These are phyloP conservation scores for Penicillium sp. DNA, from an alignment of 2,329 filamentous ascomycete species.

Conservation along the genomic window DNA sequence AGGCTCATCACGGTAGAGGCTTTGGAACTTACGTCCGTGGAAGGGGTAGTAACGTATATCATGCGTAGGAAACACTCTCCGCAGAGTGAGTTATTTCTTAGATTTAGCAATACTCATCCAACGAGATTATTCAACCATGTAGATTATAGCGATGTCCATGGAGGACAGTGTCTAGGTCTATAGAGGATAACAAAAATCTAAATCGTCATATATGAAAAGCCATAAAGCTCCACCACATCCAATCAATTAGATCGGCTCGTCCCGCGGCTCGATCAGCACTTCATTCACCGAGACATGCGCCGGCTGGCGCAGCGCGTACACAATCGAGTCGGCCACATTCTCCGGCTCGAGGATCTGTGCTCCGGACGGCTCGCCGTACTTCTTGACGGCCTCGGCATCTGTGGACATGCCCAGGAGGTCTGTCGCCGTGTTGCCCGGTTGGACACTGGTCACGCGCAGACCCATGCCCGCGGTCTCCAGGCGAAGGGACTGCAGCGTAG, in stretches of 20 bases:
- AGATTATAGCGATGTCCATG: no score
- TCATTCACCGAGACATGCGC: conserved; percentile 71
- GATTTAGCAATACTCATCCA: no score
- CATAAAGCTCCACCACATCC: no score
- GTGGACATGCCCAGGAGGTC: conserved; percentile 67
- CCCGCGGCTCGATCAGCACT: conserved; percentile 66
- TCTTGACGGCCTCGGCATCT: conserved; percentile 66
- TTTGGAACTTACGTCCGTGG: no score
- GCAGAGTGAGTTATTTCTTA: no score
- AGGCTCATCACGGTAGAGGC: no score
- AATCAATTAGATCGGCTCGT: conserved; percentile 66
- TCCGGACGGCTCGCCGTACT: conserved; percentile 65
- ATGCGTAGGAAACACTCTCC: no score
- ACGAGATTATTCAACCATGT: no score
- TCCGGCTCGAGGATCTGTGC: conserved; percentile 63
- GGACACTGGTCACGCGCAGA: conserved; percentile 62
- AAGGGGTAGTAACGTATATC: no score
- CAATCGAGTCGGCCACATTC: conserved; percentile 63
- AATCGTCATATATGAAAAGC: no score
- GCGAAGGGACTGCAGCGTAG: conserved; percentile 64
- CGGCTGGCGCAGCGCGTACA: conserved; percentile 66
- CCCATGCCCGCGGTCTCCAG: conserved; percentile 68
- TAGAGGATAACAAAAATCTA: no score
- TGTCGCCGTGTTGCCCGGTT: conserved; percentile 68
- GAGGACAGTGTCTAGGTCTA: no score